Evolutionary conservation across 2,329 filamentous ascomycete species (phyloP).

Genomic region (Hansfordia pulvinata): DNA sequence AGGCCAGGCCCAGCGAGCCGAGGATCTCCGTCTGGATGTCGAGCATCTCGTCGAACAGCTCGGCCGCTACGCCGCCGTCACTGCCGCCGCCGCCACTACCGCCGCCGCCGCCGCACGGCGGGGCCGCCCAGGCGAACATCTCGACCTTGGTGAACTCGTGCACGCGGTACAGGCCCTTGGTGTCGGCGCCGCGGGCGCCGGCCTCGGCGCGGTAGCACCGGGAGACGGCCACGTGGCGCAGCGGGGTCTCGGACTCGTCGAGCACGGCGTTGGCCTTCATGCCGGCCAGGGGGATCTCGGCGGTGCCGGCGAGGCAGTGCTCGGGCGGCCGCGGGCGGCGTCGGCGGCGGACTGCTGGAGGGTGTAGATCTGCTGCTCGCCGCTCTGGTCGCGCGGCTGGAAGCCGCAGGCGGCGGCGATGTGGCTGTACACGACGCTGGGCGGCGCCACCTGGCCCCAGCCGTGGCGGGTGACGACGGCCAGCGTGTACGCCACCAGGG

Average conservation of each 20-base stretch:
- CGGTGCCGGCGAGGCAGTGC: conserved; percentile 71
- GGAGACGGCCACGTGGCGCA: conserved; percentile 71
- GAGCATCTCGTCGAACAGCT: conserved; percentile 74
- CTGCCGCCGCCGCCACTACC: no score
- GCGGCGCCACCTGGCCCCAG: conserved; percentile 73
- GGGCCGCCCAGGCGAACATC: conserved; percentile 81
- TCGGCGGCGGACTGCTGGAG: conserved; percentile 56
- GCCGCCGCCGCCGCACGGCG: no score
- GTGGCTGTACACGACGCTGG: conserved; percentile 83
- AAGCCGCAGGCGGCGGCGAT: conserved; percentile 88
- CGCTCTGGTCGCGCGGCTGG: conserved; percentile 79
- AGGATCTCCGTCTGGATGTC: conserved; percentile 79
- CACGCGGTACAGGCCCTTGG: conserved; percentile 89
- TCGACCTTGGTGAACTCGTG: conserved; percentile 99
- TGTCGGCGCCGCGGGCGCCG: conserved; percentile 76
- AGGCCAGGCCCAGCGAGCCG: conserved; percentile 61
- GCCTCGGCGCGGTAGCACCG: conserved; percentile 95
- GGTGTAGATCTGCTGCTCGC: conserved; percentile 83
- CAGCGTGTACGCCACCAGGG: conserved; percentile 76
- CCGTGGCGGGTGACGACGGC: conserved; percentile 56
- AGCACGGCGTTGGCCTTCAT: conserved; percentile 70
- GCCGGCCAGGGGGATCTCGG: conserved; percentile 86
- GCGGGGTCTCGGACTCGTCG: conserved; percentile 50
- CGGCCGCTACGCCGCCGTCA: conserved; percentile 30
- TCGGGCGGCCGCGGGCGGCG: conserved; percentile 46